phyloP scores from a whole-genome alignment of 345 rosid genomes.

The Jatropha curcas region DNA sequence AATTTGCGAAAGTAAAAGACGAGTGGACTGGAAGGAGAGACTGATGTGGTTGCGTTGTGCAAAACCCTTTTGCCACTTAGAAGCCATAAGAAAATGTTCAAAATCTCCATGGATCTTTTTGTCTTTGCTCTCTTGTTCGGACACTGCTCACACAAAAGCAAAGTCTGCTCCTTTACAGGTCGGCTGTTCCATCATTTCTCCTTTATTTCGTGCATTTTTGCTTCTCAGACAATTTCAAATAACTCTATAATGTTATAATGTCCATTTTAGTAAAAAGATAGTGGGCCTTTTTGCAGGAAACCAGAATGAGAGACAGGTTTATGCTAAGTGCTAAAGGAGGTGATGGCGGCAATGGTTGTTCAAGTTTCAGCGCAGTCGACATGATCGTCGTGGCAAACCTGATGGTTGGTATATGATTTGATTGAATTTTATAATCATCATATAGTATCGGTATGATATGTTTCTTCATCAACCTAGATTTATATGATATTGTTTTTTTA shows the following conservation, averaged over 20 bases:
- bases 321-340: constrained; percentile 58
- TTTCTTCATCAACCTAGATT: background rate
- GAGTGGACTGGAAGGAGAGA: background rate
- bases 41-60: constrained; percentile 44
- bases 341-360: constrained; percentile 67
- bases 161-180: constrained; percentile 70
- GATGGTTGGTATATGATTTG: constrained; percentile 43
- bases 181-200: background rate
- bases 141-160: constrained; percentile 37
- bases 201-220: background rate
- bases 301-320: constrained; percentile 62
- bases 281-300: constrained; percentile 44
- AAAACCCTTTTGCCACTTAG: constrained; percentile 28
- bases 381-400: constrained; percentile 50
- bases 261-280: constrained; percentile 1
- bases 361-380: constrained; percentile 52
- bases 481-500: background rate
- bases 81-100: constrained; percentile 29
- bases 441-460: background rate
- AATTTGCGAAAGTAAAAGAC: background rate
- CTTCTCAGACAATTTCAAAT: background rate
- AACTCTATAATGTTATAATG: background rate
- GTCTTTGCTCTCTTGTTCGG: constrained; percentile 42
- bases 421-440: background rate
- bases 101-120: constrained; percentile 38